phyloP scores from a whole-genome alignment of 768 basidiomycete genomes.

The Panus rudis region DNA sequence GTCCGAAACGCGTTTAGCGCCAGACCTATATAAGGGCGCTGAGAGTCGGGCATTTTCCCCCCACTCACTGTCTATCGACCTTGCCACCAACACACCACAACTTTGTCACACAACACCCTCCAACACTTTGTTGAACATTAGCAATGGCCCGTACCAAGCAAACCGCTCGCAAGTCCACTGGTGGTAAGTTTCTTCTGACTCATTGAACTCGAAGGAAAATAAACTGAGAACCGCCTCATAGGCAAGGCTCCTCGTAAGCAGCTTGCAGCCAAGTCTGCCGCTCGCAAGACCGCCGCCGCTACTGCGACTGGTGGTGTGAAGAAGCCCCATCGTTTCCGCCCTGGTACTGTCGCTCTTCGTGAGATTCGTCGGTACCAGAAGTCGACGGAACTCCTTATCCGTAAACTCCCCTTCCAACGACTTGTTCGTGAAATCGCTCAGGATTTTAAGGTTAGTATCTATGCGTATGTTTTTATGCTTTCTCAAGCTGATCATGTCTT shows the following conservation, averaged over 20 bases:
- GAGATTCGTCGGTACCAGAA: slow-evolving; percentile 35
- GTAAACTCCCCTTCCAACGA: slow-evolving; percentile 58
- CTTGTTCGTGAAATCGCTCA: slow-evolving; percentile 60
- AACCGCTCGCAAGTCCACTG: slow-evolving; percentile 72
- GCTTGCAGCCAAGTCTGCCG: slow-evolving; percentile 56
- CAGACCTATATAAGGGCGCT: slow-evolving; percentile 18
- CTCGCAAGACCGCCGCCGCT: slow-evolving; percentile 53
- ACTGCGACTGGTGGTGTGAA: slow-evolving; percentile 57
- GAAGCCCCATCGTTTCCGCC: slow-evolving; percentile 41
- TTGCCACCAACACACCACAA: slow-evolving; percentile 5
- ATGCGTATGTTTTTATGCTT: slow-evolving; percentile 13
- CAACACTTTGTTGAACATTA: slow-evolving; percentile 6
- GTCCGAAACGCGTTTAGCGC: slow-evolving; percentile 13
- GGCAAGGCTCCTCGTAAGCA: slow-evolving; percentile 67
- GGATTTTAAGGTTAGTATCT: slow-evolving; percentile 48
- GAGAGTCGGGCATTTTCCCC: background rate
- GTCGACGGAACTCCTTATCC: slow-evolving; percentile 33
- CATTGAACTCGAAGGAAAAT: no score
- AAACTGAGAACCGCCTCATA: no score
- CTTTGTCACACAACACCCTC: background rate
- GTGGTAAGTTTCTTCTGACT: slow-evolving; percentile 49
- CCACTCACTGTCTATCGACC: background rate
- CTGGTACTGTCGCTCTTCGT: slow-evolving; percentile 31
- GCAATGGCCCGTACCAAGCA: slow-evolving; percentile 71
- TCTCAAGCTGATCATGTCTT: background rate